These are phyloP conservation scores for Pythium plurisporium DNA, from an alignment of 352 stramenopile species.

Conservation along the genomic window DNA sequence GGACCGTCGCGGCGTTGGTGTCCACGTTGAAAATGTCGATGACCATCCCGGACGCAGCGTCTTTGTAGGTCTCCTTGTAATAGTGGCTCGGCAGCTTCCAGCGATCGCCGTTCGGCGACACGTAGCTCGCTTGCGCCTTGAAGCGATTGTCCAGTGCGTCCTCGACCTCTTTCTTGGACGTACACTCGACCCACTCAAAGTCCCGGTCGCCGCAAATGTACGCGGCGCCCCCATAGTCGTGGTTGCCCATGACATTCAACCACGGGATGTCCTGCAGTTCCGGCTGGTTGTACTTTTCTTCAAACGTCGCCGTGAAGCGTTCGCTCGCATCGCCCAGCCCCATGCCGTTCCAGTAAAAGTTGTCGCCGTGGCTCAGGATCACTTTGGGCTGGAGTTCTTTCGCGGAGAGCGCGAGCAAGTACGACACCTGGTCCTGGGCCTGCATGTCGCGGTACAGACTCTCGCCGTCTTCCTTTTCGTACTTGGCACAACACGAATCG, in stretches of 20 bases:
- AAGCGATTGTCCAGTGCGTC: conserved; percentile 53
- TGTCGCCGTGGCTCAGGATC: conserved; percentile 73
- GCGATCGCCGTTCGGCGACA: conserved; percentile 63
- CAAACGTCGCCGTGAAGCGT: conserved; percentile 68
- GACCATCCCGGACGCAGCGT: conserved; percentile 37
- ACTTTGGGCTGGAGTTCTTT: conserved; percentile 44
- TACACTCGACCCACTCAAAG: conserved; percentile 37
- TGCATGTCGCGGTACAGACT: conserved; percentile 31
- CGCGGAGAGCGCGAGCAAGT: conserved; percentile 26
- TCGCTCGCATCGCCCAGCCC: conserved; percentile 38
- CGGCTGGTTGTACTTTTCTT: conserved; percentile 50
- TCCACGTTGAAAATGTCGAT: conserved; percentile 79
- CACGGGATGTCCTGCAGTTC: conserved; percentile 58
- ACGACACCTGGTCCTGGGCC: conserved; percentile 25
- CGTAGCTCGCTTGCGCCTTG: conserved; percentile 55
- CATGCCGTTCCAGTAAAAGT: conserved; percentile 83
- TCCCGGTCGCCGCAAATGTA: conserved; percentile 57
- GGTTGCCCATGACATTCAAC: conserved; percentile 76
- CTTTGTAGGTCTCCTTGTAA: conserved; percentile 53
- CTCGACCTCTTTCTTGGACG: conserved; percentile 39
- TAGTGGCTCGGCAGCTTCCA: conserved; percentile 72
- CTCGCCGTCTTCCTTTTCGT: conserved; percentile 19
- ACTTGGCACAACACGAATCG: conserved; percentile 25
- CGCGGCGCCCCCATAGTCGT: conserved; percentile 74
- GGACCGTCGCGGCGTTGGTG: conserved; percentile 55